Conservation (phyloP, 306 rosid species). For the Citrullus colocynthis region DNA sequence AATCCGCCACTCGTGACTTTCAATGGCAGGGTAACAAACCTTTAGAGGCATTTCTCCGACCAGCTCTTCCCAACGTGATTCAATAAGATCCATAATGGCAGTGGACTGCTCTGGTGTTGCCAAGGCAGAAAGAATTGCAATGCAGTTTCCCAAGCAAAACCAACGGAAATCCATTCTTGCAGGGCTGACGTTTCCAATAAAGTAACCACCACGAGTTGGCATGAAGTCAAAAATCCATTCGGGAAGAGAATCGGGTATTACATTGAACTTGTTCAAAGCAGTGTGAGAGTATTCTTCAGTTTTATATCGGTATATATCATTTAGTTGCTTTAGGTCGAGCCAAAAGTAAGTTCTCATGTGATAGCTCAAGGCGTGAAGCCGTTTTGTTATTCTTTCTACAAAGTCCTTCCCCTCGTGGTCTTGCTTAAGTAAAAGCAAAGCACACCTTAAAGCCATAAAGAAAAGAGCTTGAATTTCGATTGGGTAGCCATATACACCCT, state of each 20-base stretch:
- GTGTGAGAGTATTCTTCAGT: slow-evolving; percentile 93
- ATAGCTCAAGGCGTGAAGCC: slow-evolving; percentile 71
- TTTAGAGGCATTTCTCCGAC: slow-evolving; percentile 81
- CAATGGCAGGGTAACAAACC: slow-evolving; percentile 84
- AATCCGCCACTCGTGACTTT: slow-evolving; percentile 61
- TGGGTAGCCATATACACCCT: slow-evolving; percentile 98
- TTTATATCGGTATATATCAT: slow-evolving; percentile 73
- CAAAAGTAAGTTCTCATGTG: slow-evolving; percentile 85
- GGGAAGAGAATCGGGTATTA: slow-evolving; percentile 83
- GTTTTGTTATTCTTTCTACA: slow-evolving; percentile 47
- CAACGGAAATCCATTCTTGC: slow-evolving; percentile 94
- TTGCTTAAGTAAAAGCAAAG: slow-evolving; percentile 66
- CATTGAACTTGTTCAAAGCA: slow-evolving; percentile 85
- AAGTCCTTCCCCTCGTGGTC: slow-evolving; percentile 76
- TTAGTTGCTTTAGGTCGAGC: slow-evolving; percentile 80
- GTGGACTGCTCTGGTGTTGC: slow-evolving; percentile 78
- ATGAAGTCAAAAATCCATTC: slow-evolving; percentile 85
- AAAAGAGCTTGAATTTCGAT: slow-evolving; percentile 90
- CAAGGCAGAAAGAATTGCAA: slow-evolving; percentile 75
- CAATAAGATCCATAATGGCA: slow-evolving; percentile 90
- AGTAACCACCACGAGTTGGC: slow-evolving; percentile 78
- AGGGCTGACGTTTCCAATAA: slow-evolving; percentile 76
- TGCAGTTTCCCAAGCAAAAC: slow-evolving; percentile 79
- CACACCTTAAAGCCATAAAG: slow-evolving; percentile 93
- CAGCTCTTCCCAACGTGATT: slow-evolving; percentile 74